Conservation (phyloP, 768 basidiomycete species). For the Phylloporus arenicola region DNA sequence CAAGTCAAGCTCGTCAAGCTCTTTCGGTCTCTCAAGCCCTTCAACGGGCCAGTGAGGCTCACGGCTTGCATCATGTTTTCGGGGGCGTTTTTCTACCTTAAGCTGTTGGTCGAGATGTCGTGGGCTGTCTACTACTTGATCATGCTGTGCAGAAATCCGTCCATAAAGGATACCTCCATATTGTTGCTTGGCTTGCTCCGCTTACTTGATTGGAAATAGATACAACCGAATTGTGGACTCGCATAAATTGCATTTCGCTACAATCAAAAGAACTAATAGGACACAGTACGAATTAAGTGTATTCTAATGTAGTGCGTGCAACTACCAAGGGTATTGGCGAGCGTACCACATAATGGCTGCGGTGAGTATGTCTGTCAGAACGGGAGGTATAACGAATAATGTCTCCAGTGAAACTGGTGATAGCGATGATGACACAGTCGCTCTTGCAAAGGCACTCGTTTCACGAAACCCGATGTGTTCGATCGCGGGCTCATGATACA, state of each 20-base stretch:
- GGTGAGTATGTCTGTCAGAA: too few relatives aligned
- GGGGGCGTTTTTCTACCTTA: constrained; percentile 25
- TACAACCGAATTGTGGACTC: neutral
- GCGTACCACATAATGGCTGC: too few relatives aligned
- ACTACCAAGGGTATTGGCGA: neutral
- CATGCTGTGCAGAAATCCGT: constrained; percentile 25
- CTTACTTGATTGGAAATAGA: constrained; percentile 29
- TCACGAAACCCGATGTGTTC: neutral
- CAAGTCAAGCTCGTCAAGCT: constrained; percentile 28
- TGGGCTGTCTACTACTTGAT: constrained; percentile 26
- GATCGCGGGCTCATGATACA: neutral
- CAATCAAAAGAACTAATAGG: neutral
- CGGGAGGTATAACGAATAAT: too few relatives aligned
- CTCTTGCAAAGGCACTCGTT: too few relatives aligned
- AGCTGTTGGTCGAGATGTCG: constrained; percentile 22
- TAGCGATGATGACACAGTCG: too few relatives aligned
- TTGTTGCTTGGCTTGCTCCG: constrained; percentile 23
- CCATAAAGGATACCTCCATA: constrained; percentile 19
- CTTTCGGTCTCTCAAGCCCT: constrained; percentile 21
- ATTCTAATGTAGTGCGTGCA: neutral
- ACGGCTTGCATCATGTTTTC: constrained; percentile 21
- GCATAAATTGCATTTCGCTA: neutral
- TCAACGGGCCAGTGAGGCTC: constrained; percentile 23
- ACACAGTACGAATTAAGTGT: neutral
- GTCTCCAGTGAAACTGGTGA: neutral